phyloP scores from a whole-genome alignment of 1,139 yeast species.

The Zygosaccharomyces sapae region DNA sequence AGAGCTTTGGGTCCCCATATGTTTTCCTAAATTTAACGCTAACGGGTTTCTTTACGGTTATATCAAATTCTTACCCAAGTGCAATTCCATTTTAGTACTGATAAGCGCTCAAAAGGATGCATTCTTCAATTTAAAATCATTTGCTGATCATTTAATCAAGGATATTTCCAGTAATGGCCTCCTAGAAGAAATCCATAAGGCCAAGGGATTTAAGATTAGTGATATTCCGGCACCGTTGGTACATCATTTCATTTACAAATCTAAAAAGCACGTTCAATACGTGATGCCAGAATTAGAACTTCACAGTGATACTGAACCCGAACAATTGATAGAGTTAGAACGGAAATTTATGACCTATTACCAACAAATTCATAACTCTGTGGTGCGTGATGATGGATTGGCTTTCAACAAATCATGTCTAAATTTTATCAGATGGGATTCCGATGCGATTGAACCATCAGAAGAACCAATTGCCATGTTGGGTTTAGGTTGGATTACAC shows the following conservation, averaged over 20 bases:
- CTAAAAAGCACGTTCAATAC: slow-evolving; percentile 58
- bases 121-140: slow-evolving; percentile 67
- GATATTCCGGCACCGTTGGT: slow-evolving; percentile 60
- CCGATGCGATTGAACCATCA: slow-evolving; percentile 18
- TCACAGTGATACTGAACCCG: slow-evolving; percentile 13
- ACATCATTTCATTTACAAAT: slow-evolving; percentile 77
- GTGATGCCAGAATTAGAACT: slow-evolving; percentile 37
- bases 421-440: slow-evolving; percentile 38
- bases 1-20: slow-evolving; percentile 90
- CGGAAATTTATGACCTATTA: slow-evolving; percentile 29
- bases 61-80: slow-evolving; percentile 50
- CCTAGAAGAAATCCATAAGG: slow-evolving; percentile 37
- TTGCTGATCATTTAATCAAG: slow-evolving; percentile 51
- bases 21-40: slow-evolving; percentile 85
- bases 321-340: slow-evolving; percentile 16
- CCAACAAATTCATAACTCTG: slow-evolving; percentile 25
- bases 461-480: slow-evolving; percentile 31
- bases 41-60: slow-evolving; percentile 84
- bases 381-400: slow-evolving; percentile 28
- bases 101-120: slow-evolving; percentile 80
- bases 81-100: slow-evolving; percentile 57
- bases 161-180: slow-evolving; percentile 39
- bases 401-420: slow-evolving; percentile 25
- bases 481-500: slow-evolving; percentile 55
- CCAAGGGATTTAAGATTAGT: slow-evolving; percentile 43